These are phyloP conservation scores for Nothophytophthora sp. DNA, from an alignment of 352 stramenopile species.

Conservation along the genomic window DNA sequence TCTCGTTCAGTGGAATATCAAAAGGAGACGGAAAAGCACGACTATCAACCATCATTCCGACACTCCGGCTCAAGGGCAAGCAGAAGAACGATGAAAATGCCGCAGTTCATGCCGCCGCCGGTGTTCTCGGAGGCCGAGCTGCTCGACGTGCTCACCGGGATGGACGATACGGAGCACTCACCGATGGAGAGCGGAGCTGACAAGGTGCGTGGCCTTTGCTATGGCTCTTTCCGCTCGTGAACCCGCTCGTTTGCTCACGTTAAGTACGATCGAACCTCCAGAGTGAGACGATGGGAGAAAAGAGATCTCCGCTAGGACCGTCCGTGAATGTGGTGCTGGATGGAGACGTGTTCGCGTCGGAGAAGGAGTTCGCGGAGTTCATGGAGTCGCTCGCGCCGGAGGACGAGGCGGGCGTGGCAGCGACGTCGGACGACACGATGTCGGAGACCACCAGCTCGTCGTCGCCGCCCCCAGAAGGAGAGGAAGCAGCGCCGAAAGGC, in stretches of 20 bases:
- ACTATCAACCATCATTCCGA: slow-evolving; percentile 16
- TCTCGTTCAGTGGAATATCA: too few species aligned
- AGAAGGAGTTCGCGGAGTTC: slow-evolving; percentile 24
- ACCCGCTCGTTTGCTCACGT: too few species aligned
- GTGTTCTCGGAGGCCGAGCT: slow-evolving; percentile 53
- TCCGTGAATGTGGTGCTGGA: slow-evolving; percentile 15
- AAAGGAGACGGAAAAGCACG: too few species aligned
- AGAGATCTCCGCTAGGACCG: background rate
- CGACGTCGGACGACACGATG: slow-evolving; percentile 1
- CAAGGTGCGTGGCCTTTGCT: background rate
- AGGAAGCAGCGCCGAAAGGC: background rate
- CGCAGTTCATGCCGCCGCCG: slow-evolving; percentile 5
- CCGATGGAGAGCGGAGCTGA: background rate
- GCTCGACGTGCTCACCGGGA: slow-evolving; percentile 41
- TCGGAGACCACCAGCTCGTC: slow-evolving; percentile 5
- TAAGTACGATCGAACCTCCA: too few species aligned
- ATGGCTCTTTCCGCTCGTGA: background rate
- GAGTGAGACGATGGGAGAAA: background rate
- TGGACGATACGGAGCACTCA: slow-evolving; percentile 24
- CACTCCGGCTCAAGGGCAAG: too few species aligned
- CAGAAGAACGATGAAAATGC: background rate
- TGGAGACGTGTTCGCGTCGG: slow-evolving; percentile 19
- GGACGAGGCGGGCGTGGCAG: slow-evolving; percentile 4
- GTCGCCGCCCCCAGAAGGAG: background rate
- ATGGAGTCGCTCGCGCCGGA: slow-evolving; percentile 27